Conservation (phyloP, 2,329 filamentous ascomycete species). For the Clonostachys sp. region DNA sequence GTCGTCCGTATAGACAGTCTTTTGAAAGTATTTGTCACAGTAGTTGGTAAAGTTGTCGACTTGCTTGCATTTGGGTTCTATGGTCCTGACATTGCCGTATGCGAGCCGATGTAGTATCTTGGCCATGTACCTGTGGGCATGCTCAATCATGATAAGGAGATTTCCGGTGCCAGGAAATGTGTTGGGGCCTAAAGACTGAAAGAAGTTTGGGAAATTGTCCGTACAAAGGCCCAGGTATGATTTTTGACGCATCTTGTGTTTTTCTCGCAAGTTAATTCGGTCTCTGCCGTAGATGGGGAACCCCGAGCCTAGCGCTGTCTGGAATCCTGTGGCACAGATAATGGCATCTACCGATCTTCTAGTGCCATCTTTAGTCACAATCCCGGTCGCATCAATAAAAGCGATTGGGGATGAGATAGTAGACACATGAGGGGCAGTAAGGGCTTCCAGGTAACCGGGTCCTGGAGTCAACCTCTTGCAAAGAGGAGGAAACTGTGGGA, state of each 20-base stretch:
- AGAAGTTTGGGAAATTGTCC: slow-evolving; percentile 39
- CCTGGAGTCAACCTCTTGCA: slow-evolving; percentile 40
- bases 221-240: slow-evolving; percentile 39
- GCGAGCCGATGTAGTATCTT: not conserved
- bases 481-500: slow-evolving; percentile 27
- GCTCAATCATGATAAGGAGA: not conserved
- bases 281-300: slow-evolving; percentile 42
- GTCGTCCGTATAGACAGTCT: slow-evolving; percentile 39
- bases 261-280: slow-evolving; percentile 40
- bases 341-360: slow-evolving; percentile 46
- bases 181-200: not conserved
- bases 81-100: slow-evolving; percentile 14
- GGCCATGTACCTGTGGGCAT: not conserved
- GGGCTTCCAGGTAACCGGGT: slow-evolving; percentile 37
- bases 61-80: slow-evolving; percentile 35
- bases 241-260: slow-evolving; percentile 36
- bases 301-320: slow-evolving; percentile 27
- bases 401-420: slow-evolving; percentile 39
- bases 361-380: slow-evolving; percentile 39
- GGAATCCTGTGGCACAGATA: slow-evolving; percentile 50
- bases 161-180: not conserved
- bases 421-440: slow-evolving; percentile 38
- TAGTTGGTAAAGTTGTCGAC: slow-evolving; percentile 42
- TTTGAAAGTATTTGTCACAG: slow-evolving; percentile 39
- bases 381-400: slow-evolving; percentile 23